These are phyloP conservation scores for Nidula niveotomentosa DNA, from an alignment of 1,284 basidiomycete genomes.

Conservation along the genomic window DNA sequence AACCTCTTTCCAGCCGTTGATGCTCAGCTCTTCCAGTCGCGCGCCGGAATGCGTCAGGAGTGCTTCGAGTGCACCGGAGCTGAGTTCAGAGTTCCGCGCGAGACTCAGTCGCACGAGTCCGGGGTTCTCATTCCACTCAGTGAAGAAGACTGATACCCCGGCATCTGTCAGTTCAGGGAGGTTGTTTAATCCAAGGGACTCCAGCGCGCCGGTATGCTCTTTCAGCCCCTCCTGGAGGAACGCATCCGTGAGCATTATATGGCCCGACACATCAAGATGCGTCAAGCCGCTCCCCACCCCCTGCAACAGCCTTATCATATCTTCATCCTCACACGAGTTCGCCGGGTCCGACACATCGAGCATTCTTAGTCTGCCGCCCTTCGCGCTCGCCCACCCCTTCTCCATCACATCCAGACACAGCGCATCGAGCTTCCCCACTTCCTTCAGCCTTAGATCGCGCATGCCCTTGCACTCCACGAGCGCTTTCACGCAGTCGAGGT, in stretches of 20 bases:
- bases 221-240: slow-evolving; percentile 68
- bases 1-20: slow-evolving; percentile 78
- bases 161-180: slow-evolving; percentile 67
- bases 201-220: slow-evolving; percentile 50
- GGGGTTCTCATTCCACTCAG: slow-evolving; percentile 36
- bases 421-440: slow-evolving; percentile 72
- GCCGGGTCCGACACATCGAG: slow-evolving; percentile 65
- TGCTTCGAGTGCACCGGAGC: slow-evolving; percentile 57
- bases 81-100: slow-evolving; percentile 61
- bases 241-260: slow-evolving; percentile 61
- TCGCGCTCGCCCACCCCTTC: slow-evolving; percentile 45
- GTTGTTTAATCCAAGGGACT: slow-evolving; percentile 57
- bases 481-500: slow-evolving; percentile 65
- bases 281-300: slow-evolving; percentile 53
- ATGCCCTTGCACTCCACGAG: slow-evolving; percentile 69
- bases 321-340: slow-evolving; percentile 54
- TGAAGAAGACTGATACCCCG: slow-evolving; percentile 72
- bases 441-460: slow-evolving; percentile 73
- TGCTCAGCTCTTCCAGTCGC: slow-evolving; percentile 61
- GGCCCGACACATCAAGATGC: slow-evolving; percentile 57
- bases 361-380: slow-evolving; percentile 36
- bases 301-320: slow-evolving; percentile 55
- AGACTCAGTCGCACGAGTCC: slow-evolving; percentile 56
- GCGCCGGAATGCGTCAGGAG: slow-evolving; percentile 72
- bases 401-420: slow-evolving; percentile 49